Base-by-base conservation (phyloP, 495 filamentous ascomycete genomes). In the Saxispiralis lemnorum region DNA sequence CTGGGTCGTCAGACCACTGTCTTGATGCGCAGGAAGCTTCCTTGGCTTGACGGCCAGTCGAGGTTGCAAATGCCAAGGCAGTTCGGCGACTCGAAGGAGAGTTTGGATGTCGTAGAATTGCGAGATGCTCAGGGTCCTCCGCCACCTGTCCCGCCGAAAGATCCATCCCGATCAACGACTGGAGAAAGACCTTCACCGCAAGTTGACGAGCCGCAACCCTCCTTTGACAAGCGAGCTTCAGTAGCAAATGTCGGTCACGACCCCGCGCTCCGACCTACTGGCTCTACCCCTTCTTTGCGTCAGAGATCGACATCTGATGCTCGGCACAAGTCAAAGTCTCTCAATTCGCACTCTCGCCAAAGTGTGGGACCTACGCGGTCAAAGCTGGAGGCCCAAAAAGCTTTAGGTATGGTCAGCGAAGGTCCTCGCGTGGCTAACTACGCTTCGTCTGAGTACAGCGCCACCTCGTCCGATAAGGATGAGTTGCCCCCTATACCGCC, bases 391-490 rank as follows among this genome's bases (percentile, higher is more conserved):
- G 40, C 41, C n/a, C 38, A 33, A 14, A 21, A 16, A 11, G 39
- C 44, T 9, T 32, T 51, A 2, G 48, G 39, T 14, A 18, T 44
- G 4, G 36, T 20, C 28, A 43, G 21, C 18, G 41, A 45, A 14
- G 16, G 13, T 14, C 20, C 19, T 28, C 9, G 31, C 15, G 21
- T 18, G 9, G 42, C 46, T 9, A 31, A 45, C 12, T 44, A 52
- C 16, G 39, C 40, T 10, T 35, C 49, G 2, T 52, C 49, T 19
- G 49, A 47, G 41, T 52, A 52, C 34, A 52, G 49, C 35, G 33
- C 48, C 6, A 51, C 48, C 1, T 47, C 48, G 5, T 51, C 45
- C 2, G 49, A 47, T 15, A n/a, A 5, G 1, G 39, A 47, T 6
- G 31, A 34, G 21, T 7, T 7, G 10, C 24, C 41, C 16, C 16